phyloP scores from a whole-genome alignment of 2,329 filamentous ascomycete genomes.

The Pseudogymnoascus sp. region DNA sequence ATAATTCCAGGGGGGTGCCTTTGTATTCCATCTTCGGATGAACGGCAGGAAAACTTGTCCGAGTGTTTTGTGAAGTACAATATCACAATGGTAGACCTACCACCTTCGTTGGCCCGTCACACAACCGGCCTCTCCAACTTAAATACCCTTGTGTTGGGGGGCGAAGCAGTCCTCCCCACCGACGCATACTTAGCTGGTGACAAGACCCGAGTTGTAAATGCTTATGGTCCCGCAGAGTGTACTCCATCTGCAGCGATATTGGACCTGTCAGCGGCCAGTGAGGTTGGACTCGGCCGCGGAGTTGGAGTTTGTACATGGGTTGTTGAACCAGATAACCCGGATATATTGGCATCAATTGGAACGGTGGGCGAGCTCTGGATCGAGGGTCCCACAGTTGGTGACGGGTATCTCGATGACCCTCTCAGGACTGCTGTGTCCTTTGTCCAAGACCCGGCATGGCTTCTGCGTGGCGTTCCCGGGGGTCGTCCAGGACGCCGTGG shows the following conservation, averaged over 20 bases:
- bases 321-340: slow-evolving; percentile 32
- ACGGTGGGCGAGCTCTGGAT: slow-evolving; percentile 33
- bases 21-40: slow-evolving; percentile 18
- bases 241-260: slow-evolving; percentile 6
- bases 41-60: slow-evolving; percentile 15
- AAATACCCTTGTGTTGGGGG: slow-evolving; percentile 15
- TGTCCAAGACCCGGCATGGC: slow-evolving; percentile 28
- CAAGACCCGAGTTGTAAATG: slow-evolving; percentile 12
- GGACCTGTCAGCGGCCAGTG: not conserved
- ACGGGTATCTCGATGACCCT: slow-evolving; percentile 34
- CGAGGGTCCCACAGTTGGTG: slow-evolving; percentile 31
- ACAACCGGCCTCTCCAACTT: slow-evolving; percentile 15
- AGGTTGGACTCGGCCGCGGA: not conserved
- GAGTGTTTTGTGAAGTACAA: slow-evolving; percentile 13
- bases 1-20: slow-evolving; percentile 11
- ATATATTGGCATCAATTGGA: slow-evolving; percentile 30
- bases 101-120: slow-evolving; percentile 13
- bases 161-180: slow-evolving; percentile 12
- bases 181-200: slow-evolving; percentile 11
- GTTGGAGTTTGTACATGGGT: slow-evolving; percentile 28
- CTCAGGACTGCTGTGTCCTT: slow-evolving; percentile 31
- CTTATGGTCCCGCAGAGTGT: slow-evolving; percentile 19
- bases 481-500: not conserved
- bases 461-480: not conserved
- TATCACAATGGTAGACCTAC: slow-evolving; percentile 16